Base-by-base conservation (phyloP, 2,329 filamentous ascomycete species). In the Colletotrichum paranaense region DNA sequence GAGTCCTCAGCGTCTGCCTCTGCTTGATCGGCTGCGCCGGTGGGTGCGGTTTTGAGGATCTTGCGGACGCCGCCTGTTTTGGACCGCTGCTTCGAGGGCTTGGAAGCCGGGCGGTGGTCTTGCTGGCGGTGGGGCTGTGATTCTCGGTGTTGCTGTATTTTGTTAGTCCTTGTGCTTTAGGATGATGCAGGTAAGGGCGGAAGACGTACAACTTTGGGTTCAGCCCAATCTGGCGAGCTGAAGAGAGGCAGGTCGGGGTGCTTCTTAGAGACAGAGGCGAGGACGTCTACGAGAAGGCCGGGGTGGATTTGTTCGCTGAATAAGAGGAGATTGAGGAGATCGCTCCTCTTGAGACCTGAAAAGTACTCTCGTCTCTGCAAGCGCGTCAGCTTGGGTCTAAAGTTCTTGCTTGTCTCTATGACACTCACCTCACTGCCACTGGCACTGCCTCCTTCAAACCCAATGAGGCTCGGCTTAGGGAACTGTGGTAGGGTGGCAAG, bases 191-290 rank as follows among this genome's bases (percentile, higher is more conserved):
- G 2, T n/a, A 3, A 28, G 14, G 52, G 42, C 1, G 14, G 14
- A 2, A 0, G 14, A 46, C 67, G 16, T 49, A 75, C 75, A 16
- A 73, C 59, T 28, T 32, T 67, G 12, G 67, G 72, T 19, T 72
- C 49, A 35, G 82, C 79, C 85, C 85, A 86, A 69, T 85, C 81
- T 7, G 84, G 84, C 0, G 81, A 81, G 71, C 81, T 77, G 69
- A 86, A 86, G 4, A 86, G 82, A 26, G 84, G 84, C 3, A 86
- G 78, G n/a, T 82, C 80, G 0, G 84, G 82, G 53, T 86, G 83
- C 59, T 79, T 82, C 68, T 81, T 84, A 8, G 85, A 82, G n/a
- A 85, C 80, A 3, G 83, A 84, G 9, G 84, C 82, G 30, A 86
- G 78, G 5, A 86, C 73, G 62, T 86, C 82, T 16, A 81, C 79